Conservation (phyloP, 352 stramenopile genomes). For the Globisporangium okanoganense region DNA sequence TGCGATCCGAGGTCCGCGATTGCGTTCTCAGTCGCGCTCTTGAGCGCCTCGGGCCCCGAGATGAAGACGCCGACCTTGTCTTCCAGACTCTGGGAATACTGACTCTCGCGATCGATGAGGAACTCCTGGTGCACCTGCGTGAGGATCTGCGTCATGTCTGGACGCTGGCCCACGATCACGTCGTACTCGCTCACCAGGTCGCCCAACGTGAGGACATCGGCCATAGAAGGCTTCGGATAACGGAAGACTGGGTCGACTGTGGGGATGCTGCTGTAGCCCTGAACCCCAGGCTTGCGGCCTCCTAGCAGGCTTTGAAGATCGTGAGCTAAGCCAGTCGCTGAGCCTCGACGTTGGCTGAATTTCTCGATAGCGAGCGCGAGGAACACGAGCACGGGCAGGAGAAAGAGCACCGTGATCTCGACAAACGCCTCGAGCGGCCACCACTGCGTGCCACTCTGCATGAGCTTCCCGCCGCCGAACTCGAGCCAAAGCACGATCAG, state of each 20-base stretch:
- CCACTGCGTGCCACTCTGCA: conserved; percentile 31
- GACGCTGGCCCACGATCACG: conserved; percentile 23
- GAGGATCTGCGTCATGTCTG: conserved; percentile 29
- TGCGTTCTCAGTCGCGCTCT: not conserved
- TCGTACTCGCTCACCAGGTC: conserved; percentile 28
- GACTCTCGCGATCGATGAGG: not conserved
- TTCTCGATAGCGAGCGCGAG: conserved; percentile 19
- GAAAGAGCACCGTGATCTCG: conserved; percentile 33
- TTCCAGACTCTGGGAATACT: not conserved
- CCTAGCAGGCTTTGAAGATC: not conserved
- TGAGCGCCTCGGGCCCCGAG: conserved; percentile 1
- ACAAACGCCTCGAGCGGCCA: conserved; percentile 50
- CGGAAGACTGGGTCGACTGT: not conserved
- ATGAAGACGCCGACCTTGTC: conserved; percentile 18
- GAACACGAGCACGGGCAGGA: conserved; percentile 27
- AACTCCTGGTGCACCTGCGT: conserved; percentile 22
- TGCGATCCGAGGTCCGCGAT: not conserved
- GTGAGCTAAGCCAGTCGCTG: not conserved
- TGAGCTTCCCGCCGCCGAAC: conserved; percentile 27
- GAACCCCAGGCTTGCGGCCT: not conserved
- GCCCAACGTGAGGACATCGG: conserved; percentile 17
- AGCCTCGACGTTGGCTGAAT: conserved; percentile 1
- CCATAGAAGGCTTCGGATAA: not conserved
- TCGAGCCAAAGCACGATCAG: conserved; percentile 34
- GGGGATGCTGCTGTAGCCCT: conserved; percentile 2